These are phyloP conservation scores for Phaseolus lunatus DNA, from an alignment of 306 rosid genomes.

Conservation along the genomic window DNA sequence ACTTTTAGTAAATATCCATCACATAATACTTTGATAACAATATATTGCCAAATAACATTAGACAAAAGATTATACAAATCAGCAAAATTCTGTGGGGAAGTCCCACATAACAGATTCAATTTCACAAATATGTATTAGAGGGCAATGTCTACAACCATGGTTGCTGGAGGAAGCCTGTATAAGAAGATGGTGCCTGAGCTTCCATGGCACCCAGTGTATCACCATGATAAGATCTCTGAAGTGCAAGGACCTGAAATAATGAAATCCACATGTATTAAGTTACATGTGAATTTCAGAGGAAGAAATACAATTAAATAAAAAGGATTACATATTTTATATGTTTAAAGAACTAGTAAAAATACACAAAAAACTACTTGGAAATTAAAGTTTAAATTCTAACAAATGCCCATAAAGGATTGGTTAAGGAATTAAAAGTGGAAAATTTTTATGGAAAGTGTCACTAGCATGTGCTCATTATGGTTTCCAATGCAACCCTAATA, in stretches of 20 bases:
- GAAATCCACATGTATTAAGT: constrained; percentile 39
- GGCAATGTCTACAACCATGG: constrained; percentile 72
- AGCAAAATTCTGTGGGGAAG: background rate
- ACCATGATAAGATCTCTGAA: constrained; percentile 91
- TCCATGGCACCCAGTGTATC: constrained; percentile 99
- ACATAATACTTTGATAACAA: constrained; percentile 4
- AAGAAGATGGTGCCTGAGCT: constrained; percentile 96
- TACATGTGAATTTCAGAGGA: constrained; percentile 18
- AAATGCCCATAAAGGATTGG: background rate
- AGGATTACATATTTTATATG: background rate
- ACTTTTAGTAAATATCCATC: background rate
- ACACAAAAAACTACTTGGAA: constrained; percentile 32
- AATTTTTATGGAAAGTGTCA: constrained; percentile 1
- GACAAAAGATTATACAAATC: constrained; percentile 12
- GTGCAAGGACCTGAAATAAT: constrained; percentile 84
- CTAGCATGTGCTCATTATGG: background rate
- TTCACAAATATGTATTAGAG: constrained; percentile 32
- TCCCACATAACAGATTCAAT: background rate
- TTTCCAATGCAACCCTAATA: constrained; percentile 18
- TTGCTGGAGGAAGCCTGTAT: constrained; percentile 96
- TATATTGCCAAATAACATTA: constrained; percentile 21
- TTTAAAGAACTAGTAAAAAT: constrained; percentile 36
- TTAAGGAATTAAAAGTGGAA: constrained; percentile 1
- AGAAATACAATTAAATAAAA: background rate
- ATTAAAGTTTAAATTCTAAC: background rate